Evolutionary conservation across 202 grass and related monocot species (phyloP).

Genomic region (Saccharum hybrid): DNA sequence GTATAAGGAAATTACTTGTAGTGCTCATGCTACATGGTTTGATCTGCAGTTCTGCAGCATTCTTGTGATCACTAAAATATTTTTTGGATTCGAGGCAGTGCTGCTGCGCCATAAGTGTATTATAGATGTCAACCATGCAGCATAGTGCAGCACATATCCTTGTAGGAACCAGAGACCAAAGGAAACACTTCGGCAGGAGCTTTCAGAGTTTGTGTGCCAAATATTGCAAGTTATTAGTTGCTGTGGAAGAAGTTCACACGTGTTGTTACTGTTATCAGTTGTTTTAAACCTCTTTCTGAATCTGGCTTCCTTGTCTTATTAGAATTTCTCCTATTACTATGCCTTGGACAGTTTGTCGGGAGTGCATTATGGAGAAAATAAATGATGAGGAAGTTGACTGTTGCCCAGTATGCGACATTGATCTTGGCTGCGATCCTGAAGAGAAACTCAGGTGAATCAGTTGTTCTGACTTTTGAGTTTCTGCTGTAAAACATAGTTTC

Average conservation of each 20-base stretch:
- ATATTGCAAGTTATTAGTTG: neutral
- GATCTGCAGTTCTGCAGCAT: neutral
- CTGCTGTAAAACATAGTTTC: conserved; percentile 20
- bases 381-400: conserved; percentile 68
- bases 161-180: neutral
- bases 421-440: conserved; percentile 72
- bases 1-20: conserved; percentile 10
- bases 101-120: too few species aligned
- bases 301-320: conserved; percentile 8
- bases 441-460: conserved; percentile 86
- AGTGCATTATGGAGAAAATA: conserved; percentile 89
- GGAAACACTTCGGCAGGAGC: neutral
- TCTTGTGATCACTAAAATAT: neutral
- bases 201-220: conserved; percentile 3
- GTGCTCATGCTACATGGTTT: neutral
- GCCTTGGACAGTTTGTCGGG: conserved; percentile 75
- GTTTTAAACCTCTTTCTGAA: conserved; percentile 3
- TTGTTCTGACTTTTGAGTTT: conserved; percentile 18
- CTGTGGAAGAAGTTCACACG: neutral
- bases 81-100: too few species aligned
- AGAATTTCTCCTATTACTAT: conserved; percentile 15
- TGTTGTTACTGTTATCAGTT: conserved; percentile 25
- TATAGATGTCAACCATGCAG: neutral
- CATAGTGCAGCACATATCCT: neutral
- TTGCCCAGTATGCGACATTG: conserved; percentile 80